Evolutionary conservation across 169 alveolate genomes (phyloP), one percentile per base, ranked within the genome.

Genomic region (Eimeria mitis): DNA sequence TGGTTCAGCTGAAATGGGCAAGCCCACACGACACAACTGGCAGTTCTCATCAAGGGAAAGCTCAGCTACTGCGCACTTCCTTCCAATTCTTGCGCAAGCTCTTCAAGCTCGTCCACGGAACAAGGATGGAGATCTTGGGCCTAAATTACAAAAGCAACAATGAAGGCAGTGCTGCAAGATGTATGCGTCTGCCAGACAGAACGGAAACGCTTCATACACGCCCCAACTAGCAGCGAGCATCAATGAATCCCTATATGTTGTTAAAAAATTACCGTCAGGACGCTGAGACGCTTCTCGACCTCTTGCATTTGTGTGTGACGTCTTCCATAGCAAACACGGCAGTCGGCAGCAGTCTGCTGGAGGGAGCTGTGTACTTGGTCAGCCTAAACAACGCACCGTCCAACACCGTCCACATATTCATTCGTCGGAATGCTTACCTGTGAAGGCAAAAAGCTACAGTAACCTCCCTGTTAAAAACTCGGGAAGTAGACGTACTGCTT

Each of bases 31-130:
- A 40, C 83, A 73, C 54, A 73, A 40, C 4, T 40, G 31, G 37
- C 54, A 73, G 14, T 42, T 21, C 3, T 73, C 34, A 71, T 7
- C n/a, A 25, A 63, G 56, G 31, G 54, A 73, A 73, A 21, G 6
- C 21, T 37, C 31, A 34, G 88, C 65, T 76, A 47, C 59, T 54
- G 37, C 96, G 40, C 71, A 94, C 96, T 84, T 52, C 94, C 92
- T 81, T 94, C 96, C 40, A 94, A 73, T 54, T 94, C 96, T 42
- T 94, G 96, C 16, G 96, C 96, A 52, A 94, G 94, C 56, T 94
- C 96, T 70, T 94, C 96, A 19, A 94, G 87, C 89, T 94, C 96
- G 63, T 83, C 96, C 49, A 89, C 88, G n/a, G 96, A 83, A 42
- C 96, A 94, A 8, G 94, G 89, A 25, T 76, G 75, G 6, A 94